Base-by-base conservation (phyloP, 352 stramenopile genomes). In the Phytophthora europaea region DNA sequence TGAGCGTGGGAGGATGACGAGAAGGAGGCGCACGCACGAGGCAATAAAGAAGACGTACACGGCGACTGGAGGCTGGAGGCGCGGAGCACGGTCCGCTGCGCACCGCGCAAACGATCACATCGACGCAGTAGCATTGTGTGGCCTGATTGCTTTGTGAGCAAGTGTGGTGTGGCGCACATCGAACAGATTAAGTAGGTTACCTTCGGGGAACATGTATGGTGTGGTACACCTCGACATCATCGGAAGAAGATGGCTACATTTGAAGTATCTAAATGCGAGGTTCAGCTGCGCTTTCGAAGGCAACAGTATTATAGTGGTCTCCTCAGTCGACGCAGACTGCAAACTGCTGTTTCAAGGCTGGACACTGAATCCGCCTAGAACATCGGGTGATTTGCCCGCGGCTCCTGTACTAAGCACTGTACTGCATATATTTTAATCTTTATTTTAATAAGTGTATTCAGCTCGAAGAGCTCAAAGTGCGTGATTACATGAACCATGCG, bases 1-100 rank as follows among this genome's bases (percentile, higher is more conserved):
- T 50, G 31, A 3, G 43, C 13, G 9, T 20, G 48, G 20, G 70
- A n/a, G 12, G 31, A 26, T 64, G 63, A 58, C 16, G 63, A 78
- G n/a, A 57, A 36, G 26, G 34, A n/a, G 0, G 20, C 33, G 28
- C 18, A 7, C 33, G 23, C 36, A 16, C 12, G 13, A 45, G 36
- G 12, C 12, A 18, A 5, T 45, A 15, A 53, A 36, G 26, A 26
- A 22, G 0, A 13, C 33, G 34, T n/a, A 28, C 47, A 28, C n/a
- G 36, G 36, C 15, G 36, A 18, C 1, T 1, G 1, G 16, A 36
- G 20, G 31, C 38, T 7, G 26, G 4, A 28, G 15, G 38, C 38
- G 36, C 34, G 6, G 2, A 6, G 8, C 34, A 52, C 10, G n/a
- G 18, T 13, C 8, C 20, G 47, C 16, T 54, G 45, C 16, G 67